phyloP scores from a whole-genome alignment of 1,284 basidiomycete species.

The Caloboletus firmus region DNA sequence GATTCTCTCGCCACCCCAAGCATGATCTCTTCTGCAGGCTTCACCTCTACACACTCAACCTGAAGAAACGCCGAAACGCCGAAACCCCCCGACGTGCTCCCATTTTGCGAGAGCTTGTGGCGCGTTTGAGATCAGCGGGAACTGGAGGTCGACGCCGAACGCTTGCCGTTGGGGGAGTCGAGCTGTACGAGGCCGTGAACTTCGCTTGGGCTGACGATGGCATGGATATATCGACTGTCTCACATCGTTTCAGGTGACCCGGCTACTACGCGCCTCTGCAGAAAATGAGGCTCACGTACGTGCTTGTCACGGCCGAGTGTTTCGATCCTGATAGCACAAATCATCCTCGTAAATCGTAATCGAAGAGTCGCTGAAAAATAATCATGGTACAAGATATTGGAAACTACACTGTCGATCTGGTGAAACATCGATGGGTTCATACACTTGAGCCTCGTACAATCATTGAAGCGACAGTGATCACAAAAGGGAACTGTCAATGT shows the following conservation, averaged over 20 bases:
- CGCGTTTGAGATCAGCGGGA: background rate
- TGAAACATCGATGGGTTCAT: background rate
- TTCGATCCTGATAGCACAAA: no score
- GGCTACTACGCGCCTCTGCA: no score
- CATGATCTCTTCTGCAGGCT: background rate
- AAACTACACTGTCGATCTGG: background rate
- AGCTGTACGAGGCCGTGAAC: background rate
- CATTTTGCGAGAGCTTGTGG: background rate
- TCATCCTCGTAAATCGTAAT: no score
- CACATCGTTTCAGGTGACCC: no score
- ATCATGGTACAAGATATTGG: constrained; percentile 31
- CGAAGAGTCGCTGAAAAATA: no score
- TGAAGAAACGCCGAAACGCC: background rate
- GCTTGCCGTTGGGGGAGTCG: background rate
- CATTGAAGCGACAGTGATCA: background rate
- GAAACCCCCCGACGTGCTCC: background rate
- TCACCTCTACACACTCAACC: background rate
- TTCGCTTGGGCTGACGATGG: background rate
- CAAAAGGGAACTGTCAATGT: constrained; percentile 13
- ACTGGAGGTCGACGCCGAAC: background rate
- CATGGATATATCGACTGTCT: no score
- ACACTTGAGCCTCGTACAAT: background rate
- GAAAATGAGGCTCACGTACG: no score
- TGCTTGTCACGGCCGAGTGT: no score
- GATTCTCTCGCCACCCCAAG: background rate